Evolutionary conservation across 2,329 filamentous ascomycete genomes (phyloP).

Genomic region (Catunica adiposa): DNA sequence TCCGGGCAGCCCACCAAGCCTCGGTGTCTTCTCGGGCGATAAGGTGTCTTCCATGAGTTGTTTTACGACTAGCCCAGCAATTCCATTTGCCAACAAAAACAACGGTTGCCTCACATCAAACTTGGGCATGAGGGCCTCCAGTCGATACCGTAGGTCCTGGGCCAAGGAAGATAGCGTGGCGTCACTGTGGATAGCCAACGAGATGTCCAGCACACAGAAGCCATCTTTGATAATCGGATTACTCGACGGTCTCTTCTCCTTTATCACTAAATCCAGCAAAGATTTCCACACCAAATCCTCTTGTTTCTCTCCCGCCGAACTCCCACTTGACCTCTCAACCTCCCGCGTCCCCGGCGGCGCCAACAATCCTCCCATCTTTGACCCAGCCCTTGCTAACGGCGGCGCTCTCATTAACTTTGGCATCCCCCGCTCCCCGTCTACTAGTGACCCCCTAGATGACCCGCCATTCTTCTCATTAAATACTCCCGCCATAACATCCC

Average conservation of each 20-base stretch:
- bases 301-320: neutral
- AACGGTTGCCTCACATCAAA: neutral
- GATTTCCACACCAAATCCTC: slow-evolving; percentile 1
- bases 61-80: neutral
- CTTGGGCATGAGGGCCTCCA: neutral
- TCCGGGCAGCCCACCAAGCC: neutral
- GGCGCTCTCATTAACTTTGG: neutral
- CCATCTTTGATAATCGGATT: neutral
- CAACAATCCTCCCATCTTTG: neutral
- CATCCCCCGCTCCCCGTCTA: neutral
- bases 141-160: neutral
- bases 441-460: neutral
- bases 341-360: neutral
- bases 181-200: neutral
- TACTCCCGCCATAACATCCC: neutral
- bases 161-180: neutral
- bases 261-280: neutral
- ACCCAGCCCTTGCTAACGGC: neutral
- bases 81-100: neutral
- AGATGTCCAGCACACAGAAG: neutral
- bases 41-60: neutral
- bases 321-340: neutral
- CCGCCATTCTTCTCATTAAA: neutral
- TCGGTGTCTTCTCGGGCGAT: neutral
- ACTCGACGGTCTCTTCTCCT: neutral